phyloP scores from a whole-genome alignment of 371 early-diverging fungal genomes.

The Lichtheimia ramosa region DNA sequence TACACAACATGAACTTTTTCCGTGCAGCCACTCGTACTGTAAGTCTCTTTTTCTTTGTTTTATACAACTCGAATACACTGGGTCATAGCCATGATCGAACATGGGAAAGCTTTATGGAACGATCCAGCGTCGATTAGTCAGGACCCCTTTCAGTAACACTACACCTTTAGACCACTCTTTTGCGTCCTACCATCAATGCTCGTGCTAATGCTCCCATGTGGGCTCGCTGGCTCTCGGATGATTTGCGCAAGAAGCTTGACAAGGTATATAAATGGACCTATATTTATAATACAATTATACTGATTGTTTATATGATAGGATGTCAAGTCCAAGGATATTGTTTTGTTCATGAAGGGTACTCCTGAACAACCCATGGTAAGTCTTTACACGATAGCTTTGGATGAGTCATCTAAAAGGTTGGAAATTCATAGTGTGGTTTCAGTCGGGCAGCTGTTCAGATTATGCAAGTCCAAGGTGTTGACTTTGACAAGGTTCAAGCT shows the following conservation, averaged over 20 bases:
- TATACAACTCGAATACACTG: background rate
- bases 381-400: background rate
- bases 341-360: conserved; percentile 96
- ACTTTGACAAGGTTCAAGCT: conserved; percentile 66
- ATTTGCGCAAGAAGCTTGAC: conserved; percentile 65
- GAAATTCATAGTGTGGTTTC: conserved; percentile 80
- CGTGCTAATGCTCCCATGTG: conserved; percentile 29
- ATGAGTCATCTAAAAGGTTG: background rate
- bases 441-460: conserved; percentile 90
- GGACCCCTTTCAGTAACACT: background rate
- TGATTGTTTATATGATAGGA: conserved; percentile 39
- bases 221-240: conserved; percentile 83
- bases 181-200: conserved; percentile 34
- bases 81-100: background rate
- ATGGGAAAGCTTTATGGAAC: background rate
- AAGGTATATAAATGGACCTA: conserved; percentile 35
- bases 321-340: conserved; percentile 68
- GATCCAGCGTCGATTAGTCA: background rate
- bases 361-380: conserved; percentile 81
- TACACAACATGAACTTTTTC: conserved; percentile 51
- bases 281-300: background rate
- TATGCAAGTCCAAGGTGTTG: conserved; percentile 83
- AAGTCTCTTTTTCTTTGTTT: conserved; percentile 12
- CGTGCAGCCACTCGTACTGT: conserved; percentile 51
- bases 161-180: conserved; percentile 38